A percentile compares a stretch with the other conserved stretches of the same genome.
Evolutionary conservation across 2,329 filamentous ascomycete species (phyloP).

Genomic region (Dothideomycetes sp.): DNA sequence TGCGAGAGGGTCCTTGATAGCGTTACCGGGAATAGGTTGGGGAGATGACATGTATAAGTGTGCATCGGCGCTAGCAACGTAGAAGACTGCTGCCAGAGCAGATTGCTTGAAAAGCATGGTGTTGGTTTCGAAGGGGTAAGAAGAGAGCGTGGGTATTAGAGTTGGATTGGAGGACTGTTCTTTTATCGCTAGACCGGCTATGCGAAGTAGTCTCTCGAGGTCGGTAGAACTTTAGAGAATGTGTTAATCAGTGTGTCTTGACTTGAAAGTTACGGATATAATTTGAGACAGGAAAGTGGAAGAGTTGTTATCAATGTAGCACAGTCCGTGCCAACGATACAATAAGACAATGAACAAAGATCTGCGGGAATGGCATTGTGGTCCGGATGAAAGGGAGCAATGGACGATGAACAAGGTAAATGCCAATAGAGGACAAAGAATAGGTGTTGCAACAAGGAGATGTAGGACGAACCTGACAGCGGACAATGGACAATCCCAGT

Average conservation of each 20-base stretch:
- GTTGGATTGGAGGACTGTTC: slow-evolving; percentile 2
- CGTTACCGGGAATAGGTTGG: slow-evolving; percentile 47
- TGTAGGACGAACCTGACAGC: background rate
- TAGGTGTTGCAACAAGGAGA: no score
- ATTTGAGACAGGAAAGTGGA: background rate
- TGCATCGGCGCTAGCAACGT: slow-evolving; percentile 54
- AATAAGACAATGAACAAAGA: background rate
- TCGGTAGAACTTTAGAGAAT: slow-evolving; percentile 5
- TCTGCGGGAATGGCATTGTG: background rate
- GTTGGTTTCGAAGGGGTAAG: background rate
- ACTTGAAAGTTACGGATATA: background rate
- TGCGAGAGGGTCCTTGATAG: slow-evolving; percentile 55
- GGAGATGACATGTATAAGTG: slow-evolving; percentile 71
- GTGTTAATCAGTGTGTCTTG: slow-evolving; percentile 6
- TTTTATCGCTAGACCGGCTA: slow-evolving; percentile 15
- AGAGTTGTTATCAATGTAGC: no score
- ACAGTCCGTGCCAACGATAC: no score
- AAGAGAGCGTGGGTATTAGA: slow-evolving; percentile 3
- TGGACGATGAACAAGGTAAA: no score
- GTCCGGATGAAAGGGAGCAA: background rate
- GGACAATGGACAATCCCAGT: no score
- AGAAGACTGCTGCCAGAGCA: slow-evolving; percentile 37
- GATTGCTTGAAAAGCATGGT: slow-evolving; percentile 21
- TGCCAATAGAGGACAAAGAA: no score
- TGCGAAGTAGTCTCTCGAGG: slow-evolving; percentile 8